A percentile compares a stretch with the other conserved stretches of the same genome.
These are phyloP conservation scores for Craterostigma plantagineum DNA, from an alignment of 257 asterid genomes.

Conservation along the genomic window DNA sequence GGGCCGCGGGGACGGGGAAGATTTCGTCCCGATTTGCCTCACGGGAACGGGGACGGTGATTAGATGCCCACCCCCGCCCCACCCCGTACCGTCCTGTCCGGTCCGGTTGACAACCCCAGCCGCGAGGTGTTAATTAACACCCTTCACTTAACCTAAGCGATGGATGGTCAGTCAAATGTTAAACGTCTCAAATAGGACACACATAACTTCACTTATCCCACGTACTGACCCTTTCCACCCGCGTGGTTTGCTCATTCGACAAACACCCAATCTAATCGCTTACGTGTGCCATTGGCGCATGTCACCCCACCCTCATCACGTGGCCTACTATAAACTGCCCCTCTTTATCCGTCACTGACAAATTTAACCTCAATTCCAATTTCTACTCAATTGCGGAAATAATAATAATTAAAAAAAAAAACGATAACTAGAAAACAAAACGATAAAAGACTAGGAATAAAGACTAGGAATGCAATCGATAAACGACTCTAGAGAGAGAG, in stretches of 20 bases:
- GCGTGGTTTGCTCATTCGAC: slow-evolving; percentile 22
- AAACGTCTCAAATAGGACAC: not conserved
- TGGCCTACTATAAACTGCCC: slow-evolving; percentile 30
- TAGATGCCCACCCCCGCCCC: no score
- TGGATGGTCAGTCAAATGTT: no score
- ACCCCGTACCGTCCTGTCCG: no score
- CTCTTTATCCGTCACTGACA: slow-evolving; percentile 19
- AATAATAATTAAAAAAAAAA: no score
- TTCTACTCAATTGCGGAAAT: not conserved
- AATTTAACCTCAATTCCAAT: slow-evolving; percentile 7
- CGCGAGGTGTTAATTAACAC: no score
- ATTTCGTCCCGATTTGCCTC: no score
- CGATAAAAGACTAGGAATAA: not conserved
- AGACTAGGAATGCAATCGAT: not conserved
- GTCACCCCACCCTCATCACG: slow-evolving; percentile 22
- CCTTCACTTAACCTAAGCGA: no score
- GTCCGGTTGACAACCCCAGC: no score
- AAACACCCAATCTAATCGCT: slow-evolving; percentile 10
- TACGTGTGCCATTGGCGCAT: slow-evolving; percentile 31
- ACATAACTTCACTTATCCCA: slow-evolving; percentile 13
- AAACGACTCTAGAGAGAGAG: not conserved
- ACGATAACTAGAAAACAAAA: not conserved
- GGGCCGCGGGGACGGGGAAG: no score
- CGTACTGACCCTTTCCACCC: slow-evolving; percentile 16
- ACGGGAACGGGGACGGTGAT: no score